Conservation (phyloP, 805 yeast species). For the Metschnikowia matae region DNA sequence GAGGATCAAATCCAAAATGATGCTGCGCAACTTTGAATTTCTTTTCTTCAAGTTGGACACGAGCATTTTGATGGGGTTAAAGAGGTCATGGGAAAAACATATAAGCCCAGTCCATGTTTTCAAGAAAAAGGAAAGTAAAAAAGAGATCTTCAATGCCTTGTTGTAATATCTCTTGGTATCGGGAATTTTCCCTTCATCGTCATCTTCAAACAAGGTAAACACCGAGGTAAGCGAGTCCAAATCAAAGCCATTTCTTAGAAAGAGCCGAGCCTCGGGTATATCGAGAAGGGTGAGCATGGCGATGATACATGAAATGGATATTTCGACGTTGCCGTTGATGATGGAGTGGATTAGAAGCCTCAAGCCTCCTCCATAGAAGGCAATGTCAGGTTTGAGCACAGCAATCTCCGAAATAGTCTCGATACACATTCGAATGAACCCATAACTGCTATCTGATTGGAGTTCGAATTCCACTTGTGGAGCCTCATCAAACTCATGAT, state of each 20-base stretch:
- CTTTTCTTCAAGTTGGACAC: conserved; percentile 59
- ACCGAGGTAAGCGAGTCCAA: conserved; percentile 60
- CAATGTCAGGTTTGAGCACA: conserved; percentile 36
- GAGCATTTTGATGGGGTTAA: conserved; percentile 52
- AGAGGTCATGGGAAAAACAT: conserved; percentile 55
- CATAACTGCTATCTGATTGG: conserved; percentile 3
- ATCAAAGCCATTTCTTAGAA: conserved; percentile 58
- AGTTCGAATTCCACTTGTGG: conserved; percentile 1
- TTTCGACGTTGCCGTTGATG: conserved; percentile 21
- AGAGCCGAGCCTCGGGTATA: conserved; percentile 47
- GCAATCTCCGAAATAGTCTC: conserved; percentile 39
- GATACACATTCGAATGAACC: conserved; percentile 31
- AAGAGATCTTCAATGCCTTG: conserved; percentile 56
- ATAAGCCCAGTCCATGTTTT: conserved; percentile 76
- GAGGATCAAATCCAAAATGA: conserved; percentile 65
- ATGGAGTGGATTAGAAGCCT: conserved; percentile 39
- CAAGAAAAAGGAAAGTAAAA: conserved; percentile 55
- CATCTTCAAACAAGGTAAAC: conserved; percentile 58
- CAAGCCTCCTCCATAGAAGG: conserved; percentile 54
- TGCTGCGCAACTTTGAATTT: conserved; percentile 53
- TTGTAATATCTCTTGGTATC: conserved; percentile 12
- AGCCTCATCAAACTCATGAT: conserved; percentile 26
- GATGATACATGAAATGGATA: conserved; percentile 27
- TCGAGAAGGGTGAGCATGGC: conserved; percentile 58
- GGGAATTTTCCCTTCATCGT: conserved; percentile 11